These are phyloP conservation scores for Infundibulicybe gibba DNA, from an alignment of 768 basidiomycete species.

Conservation along the genomic window DNA sequence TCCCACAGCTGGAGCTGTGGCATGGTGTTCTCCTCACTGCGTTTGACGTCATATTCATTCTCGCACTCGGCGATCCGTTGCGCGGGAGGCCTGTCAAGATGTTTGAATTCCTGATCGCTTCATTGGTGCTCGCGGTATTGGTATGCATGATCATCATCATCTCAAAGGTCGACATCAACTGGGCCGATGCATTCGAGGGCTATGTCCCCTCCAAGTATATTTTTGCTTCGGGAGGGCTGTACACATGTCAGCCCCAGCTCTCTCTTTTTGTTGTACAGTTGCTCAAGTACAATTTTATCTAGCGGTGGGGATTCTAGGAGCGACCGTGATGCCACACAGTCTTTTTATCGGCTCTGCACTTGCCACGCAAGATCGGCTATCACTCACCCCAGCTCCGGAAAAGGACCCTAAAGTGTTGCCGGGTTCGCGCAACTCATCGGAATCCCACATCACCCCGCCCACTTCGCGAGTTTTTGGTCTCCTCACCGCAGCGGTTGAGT, in stretches of 20 bases:
- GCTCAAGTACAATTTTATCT: neutral
- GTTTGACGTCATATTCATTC: slow-evolving; percentile 64
- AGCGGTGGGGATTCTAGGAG: slow-evolving; percentile 75
- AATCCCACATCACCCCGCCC: slow-evolving; percentile 7
- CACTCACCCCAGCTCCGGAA: slow-evolving; percentile 18
- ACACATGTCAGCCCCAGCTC: slow-evolving; percentile 48
- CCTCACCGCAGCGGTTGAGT: too few species aligned
- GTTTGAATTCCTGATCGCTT: slow-evolving; percentile 65
- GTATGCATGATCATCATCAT: slow-evolving; percentile 79
- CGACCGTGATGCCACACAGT: slow-evolving; percentile 92
- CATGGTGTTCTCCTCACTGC: slow-evolving; percentile 68
- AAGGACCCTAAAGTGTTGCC: slow-evolving; percentile 1
- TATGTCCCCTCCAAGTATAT: slow-evolving; percentile 70
- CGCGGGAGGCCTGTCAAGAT: slow-evolving; percentile 60
- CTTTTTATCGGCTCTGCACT: slow-evolving; percentile 88
- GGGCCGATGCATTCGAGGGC: slow-evolving; percentile 72
- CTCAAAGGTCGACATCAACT: slow-evolving; percentile 63
- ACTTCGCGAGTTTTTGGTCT: slow-evolving; percentile 14
- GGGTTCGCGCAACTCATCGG: neutral
- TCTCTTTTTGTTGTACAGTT: neutral
- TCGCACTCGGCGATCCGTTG: slow-evolving; percentile 69
- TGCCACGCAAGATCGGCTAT: slow-evolving; percentile 76
- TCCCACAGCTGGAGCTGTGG: slow-evolving; percentile 67
- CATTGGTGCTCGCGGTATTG: slow-evolving; percentile 65
- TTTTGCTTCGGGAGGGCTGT: slow-evolving; percentile 53